phyloP scores from a whole-genome alignment of 345 rosid genomes.

The Hypericum perforatum region DNA sequence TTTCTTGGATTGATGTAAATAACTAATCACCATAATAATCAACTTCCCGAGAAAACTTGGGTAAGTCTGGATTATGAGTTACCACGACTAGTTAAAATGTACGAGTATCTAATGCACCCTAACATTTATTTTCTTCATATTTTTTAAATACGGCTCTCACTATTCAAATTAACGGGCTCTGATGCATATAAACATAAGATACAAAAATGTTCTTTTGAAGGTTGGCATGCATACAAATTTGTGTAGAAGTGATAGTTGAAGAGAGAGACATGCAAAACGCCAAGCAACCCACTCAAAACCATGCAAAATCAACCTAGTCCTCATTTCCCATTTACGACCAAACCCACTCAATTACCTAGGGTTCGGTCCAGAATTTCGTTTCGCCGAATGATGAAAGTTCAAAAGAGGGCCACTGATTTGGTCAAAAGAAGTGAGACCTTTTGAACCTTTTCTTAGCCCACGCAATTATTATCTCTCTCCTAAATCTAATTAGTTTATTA shows the following conservation, averaged over 20 bases:
- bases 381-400: neutral
- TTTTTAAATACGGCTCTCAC: too few species aligned
- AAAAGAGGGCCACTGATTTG: neutral
- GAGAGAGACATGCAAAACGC: conserved; percentile 26
- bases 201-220: too few species aligned
- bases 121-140: too few species aligned
- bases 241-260: conserved; percentile 11
- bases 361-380: conserved; percentile 9
- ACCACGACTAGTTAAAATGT: too few species aligned
- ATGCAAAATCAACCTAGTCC: conserved; percentile 14
- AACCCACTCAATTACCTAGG: neutral
- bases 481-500: neutral
- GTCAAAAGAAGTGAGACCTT: conserved; percentile 21
- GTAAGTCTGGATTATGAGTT: too few species aligned
- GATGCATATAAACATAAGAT: too few species aligned
- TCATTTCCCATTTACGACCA: conserved; percentile 12
- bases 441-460: conserved; percentile 10
- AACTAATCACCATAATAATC: too few species aligned
- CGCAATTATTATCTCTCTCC: neutral
- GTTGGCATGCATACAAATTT: too few species aligned
- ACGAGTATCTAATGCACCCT: too few species aligned
- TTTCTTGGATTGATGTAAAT: too few species aligned
- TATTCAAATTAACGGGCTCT: too few species aligned
- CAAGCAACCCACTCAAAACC: conserved; percentile 36
- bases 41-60: too few species aligned